Base-by-base conservation (phyloP, 345 rosid species). In the Dovyalis caffra region DNA sequence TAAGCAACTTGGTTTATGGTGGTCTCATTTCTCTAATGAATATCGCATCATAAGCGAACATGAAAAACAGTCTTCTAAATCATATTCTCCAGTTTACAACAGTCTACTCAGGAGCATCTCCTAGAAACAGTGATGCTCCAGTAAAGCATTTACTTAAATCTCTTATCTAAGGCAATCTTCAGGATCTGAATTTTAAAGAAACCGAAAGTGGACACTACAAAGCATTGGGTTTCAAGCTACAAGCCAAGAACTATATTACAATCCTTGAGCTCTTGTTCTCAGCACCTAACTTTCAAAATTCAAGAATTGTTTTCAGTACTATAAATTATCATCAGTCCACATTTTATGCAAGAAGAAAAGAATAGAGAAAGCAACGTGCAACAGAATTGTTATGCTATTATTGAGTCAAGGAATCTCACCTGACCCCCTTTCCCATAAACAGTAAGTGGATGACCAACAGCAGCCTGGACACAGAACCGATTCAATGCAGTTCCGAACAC, bases 371-470 rank as follows among this genome's bases (percentile, higher is more conserved):
- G 53, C 21, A 1, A 33, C 10, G 11, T 3, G 3, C 38, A n/a
- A 10, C 49, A 33, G 56, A 28, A 21, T 58, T 25, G 53, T 18
- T 34, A 49, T 33, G 10, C 25, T 11, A 63, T 15, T 23, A 32
- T 37, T 18, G 56, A 76, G 61, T 49, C 74, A 69, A 73, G 58
- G 11, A 74, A 28, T 51, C 74, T 82, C 81, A 95, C 99, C 97
- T 92, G 99, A 66, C 98, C 99, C 34, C 99, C 98, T 84, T 92
- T 95, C 64, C 99, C 99, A 49, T 95, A 95, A 53, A 95, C 94
- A 1, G 99, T 95, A 67, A 92, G 97, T 9, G 98, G 97, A 78
- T 92, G 99, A 38, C 95, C 96, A 31, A 91, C 89, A 68, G 99
- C 97, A 25, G 99, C 98, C 83, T 95, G 99, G 75, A 95, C 97